Evolutionary conservation across 2,329 filamentous ascomycete genomes (phyloP).

Genomic region (Tolypocladium tundrense): DNA sequence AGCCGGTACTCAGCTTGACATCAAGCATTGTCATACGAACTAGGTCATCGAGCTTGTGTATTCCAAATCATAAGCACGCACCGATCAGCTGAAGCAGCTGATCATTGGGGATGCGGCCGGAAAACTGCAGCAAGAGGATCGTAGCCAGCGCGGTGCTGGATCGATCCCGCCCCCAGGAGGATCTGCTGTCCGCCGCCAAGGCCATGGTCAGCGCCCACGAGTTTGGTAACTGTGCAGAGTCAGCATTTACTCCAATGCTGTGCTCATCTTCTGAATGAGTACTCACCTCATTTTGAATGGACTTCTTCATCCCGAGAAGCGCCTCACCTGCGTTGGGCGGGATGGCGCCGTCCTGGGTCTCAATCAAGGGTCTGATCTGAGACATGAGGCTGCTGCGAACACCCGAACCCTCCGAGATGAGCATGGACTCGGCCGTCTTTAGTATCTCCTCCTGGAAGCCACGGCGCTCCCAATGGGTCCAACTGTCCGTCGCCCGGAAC

Average conservation of each 20-base stretch:
- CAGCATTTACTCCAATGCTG: not conserved
- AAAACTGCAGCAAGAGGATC: conserved; percentile 13
- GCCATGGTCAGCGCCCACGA: conserved; percentile 16
- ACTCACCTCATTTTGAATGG: conserved; percentile 13
- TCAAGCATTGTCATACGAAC: not conserved
- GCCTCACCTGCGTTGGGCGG: conserved; percentile 3
- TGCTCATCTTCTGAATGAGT: not conserved
- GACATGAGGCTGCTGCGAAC: conserved; percentile 3
- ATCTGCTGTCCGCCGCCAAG: conserved; percentile 7
- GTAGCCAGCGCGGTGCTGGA: conserved; percentile 15
- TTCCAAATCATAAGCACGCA: conserved; percentile 11
- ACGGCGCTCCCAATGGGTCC: conserved; percentile 14
- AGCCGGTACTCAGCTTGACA: not conserved
- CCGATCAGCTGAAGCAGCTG: conserved; percentile 14
- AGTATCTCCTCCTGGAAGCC: conserved; percentile 17
- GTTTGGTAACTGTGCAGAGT: conserved; percentile 10
- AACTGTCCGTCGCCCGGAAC: conserved; percentile 7
- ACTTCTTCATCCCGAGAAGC: conserved; percentile 9
- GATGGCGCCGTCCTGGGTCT: conserved; percentile 6
- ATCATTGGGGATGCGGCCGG: conserved; percentile 13
- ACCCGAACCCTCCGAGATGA: conserved; percentile 7
- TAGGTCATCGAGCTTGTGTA: not conserved
- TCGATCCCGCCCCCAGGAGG: conserved; percentile 10
- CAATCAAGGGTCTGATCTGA: conserved; percentile 8
- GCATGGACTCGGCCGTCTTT: conserved; percentile 11